Evolutionary conservation across 2,329 filamentous ascomycete species (phyloP).

Genomic region (Pseudocercospora vitis): DNA sequence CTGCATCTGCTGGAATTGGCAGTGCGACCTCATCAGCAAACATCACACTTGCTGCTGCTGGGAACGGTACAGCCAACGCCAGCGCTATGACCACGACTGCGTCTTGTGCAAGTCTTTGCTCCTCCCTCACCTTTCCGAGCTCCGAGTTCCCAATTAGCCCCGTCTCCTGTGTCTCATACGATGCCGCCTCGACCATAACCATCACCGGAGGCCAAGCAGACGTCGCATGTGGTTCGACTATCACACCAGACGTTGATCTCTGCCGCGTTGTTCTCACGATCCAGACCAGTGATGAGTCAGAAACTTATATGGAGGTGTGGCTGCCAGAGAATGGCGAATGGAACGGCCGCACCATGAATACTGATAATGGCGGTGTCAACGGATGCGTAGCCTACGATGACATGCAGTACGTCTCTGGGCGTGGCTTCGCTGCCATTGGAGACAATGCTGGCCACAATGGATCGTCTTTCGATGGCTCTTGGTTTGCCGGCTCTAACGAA

Average conservation of each 20-base stretch:
- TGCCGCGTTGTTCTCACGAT: conserved; percentile 46
- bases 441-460: conserved; percentile 39
- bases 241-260: conserved; percentile 37
- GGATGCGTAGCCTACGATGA: conserved; percentile 38
- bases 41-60: too few relatives aligned
- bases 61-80: conserved; percentile 7
- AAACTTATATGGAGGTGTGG: conserved; percentile 50
- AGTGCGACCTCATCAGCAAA: too few relatives aligned
- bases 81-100: conserved; percentile 12
- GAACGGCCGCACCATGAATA: conserved; percentile 39
- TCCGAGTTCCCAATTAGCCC: conserved; percentile 24
- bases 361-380: conserved; percentile 39
- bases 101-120: conserved; percentile 28
- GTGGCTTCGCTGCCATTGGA: conserved; percentile 38
- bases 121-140: conserved; percentile 26
- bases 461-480: conserved; percentile 35
- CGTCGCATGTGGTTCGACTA: conserved; percentile 28
- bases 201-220: conserved; percentile 29
- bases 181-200: conserved; percentile 28
- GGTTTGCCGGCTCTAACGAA: conserved; percentile 35
- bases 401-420: conserved; percentile 35
- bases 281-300: conserved; percentile 41
- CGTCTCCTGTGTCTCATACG: conserved; percentile 29
- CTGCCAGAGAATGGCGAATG: conserved; percentile 40
- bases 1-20: too few relatives aligned